Percentiles rank a stretch among this genome's conserved stretches.
Evolutionary conservation across 768 basidiomycete genomes (phyloP).

Genomic region (Russula ochroleuca): DNA sequence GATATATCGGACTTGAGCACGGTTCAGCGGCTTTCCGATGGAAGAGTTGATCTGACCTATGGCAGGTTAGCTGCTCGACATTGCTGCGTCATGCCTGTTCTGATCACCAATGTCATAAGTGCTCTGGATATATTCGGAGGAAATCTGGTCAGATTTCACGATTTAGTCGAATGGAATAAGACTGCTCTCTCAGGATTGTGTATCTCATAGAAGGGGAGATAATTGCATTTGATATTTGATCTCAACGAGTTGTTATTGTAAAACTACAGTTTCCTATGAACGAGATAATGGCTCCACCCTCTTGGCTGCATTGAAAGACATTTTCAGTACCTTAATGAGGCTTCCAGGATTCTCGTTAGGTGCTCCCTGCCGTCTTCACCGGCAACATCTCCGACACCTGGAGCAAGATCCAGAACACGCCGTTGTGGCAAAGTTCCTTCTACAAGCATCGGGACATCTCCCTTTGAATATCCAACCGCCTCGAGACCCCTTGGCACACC

Average conservation of each 20-base stretch:
- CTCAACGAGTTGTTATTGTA: slow-evolving; percentile 13
- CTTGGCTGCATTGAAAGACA: background rate
- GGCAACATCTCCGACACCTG: slow-evolving; percentile 77
- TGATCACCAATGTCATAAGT: slow-evolving; percentile 31
- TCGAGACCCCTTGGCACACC: slow-evolving; percentile 84
- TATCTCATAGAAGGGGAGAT: slow-evolving; percentile 56
- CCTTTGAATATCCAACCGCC: slow-evolving; percentile 68
- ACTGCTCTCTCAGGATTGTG: slow-evolving; percentile 2
- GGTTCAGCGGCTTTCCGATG: slow-evolving; percentile 73
- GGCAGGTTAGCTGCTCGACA: slow-evolving; percentile 52
- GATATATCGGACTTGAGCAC: slow-evolving; percentile 77
- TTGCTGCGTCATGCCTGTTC: background rate
- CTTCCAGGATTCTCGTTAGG: slow-evolving; percentile 74
- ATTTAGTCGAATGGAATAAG: slow-evolving; percentile 39
- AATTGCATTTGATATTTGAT: slow-evolving; percentile 55
- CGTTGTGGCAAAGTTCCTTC: slow-evolving; percentile 91
- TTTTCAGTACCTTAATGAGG: slow-evolving; percentile 67
- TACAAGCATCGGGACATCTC: slow-evolving; percentile 71
- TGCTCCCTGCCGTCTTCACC: slow-evolving; percentile 83
- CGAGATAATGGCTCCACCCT: background rate
- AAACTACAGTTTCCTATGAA: slow-evolving; percentile 1
- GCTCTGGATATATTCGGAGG: slow-evolving; percentile 73
- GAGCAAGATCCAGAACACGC: slow-evolving; percentile 88
- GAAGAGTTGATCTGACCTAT: slow-evolving; percentile 83
- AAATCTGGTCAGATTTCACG: slow-evolving; percentile 54